Percentiles rank a stretch among this genome's conserved stretches.
Conservation (phyloP, 225 moss, liverwort and hornwort genomes). For the Marchantia paleacea region DNA sequence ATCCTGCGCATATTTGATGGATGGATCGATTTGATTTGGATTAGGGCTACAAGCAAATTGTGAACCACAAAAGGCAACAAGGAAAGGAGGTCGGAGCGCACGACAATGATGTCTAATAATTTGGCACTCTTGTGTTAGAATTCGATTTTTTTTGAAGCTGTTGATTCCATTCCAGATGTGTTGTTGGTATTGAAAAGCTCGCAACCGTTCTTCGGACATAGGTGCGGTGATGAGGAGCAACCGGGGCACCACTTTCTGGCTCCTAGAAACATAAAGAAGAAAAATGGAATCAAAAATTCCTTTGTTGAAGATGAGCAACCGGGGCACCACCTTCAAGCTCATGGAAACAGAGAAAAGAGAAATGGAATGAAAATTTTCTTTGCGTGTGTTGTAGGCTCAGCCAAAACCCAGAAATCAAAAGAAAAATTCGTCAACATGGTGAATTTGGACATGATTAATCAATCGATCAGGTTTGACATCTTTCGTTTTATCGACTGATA, state of each 20-base stretch:
- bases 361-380: too few relatives aligned
- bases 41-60: background rate
- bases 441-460: too few relatives aligned
- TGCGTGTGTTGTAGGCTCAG: background rate
- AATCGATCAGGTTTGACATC: background rate
- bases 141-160: background rate
- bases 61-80: background rate
- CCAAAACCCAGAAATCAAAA: background rate
- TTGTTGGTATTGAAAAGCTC: background rate
- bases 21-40: background rate
- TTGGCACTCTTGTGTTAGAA: background rate
- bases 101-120: background rate
- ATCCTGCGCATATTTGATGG: background rate
- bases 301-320: too few relatives aligned
- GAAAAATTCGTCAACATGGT: constrained; percentile 4
- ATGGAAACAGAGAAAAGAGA: too few relatives aligned
- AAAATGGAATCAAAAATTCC: background rate
- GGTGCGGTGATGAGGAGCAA: background rate
- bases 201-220: background rate
- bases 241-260: background rate
- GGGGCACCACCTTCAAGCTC: too few relatives aligned
- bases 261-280: background rate
- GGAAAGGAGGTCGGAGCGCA: background rate
- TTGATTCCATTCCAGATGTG: background rate
- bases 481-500: background rate